Evolutionary conservation across 129 eudicot species (phyloP), one percentile per base, ranked within the genome.

Genomic region (Lonicera japonica): DNA sequence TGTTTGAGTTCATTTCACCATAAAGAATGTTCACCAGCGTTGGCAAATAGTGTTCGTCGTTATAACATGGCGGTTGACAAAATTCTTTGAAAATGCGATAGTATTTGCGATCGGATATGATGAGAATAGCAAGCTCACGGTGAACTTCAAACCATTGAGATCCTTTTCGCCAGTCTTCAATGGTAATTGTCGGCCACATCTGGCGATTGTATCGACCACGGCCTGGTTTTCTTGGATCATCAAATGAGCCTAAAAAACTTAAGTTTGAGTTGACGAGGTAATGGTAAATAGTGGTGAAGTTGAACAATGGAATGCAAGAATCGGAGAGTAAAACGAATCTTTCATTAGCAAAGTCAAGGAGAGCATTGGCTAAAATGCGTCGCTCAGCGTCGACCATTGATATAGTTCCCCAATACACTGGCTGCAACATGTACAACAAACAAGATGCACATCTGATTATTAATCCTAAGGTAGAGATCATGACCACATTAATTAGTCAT

Each of bases 351-450:
- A 65, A 69, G 45, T 75, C 71, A 9, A 69, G 75, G 14, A 75
- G 80, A 10, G 80, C 75, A 5, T 69, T 75, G 15, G 80, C 71
- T 39, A 75, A 60, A 14, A 75, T 67, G 29, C 80, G 57, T 63
- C 75, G 50, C 61, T 75, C 80, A 2, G 80, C 80, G 63, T 75
- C 80, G 6, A 75, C 60, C 80, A 75, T 75, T 3, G 75, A 75
- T 15, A 75, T 70, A 20, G 51, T 69, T 21, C 80, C 80, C 80
- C 80, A 70, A 7, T 46, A 58, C 55, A 75, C 67, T 11, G 80
- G 80, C 80, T 75, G 75, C 68, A 47, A 63, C 41, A 39, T 29
- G 36, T 29, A 29, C 36, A 29, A 29, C 36, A 29, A 29, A n/a
- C 4, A 29, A 1, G 6, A 29, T 29, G 2, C 36, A 2, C 36